Conservation (phyloP, 768 basidiomycete genomes). For the Lactarius sp. region DNA sequence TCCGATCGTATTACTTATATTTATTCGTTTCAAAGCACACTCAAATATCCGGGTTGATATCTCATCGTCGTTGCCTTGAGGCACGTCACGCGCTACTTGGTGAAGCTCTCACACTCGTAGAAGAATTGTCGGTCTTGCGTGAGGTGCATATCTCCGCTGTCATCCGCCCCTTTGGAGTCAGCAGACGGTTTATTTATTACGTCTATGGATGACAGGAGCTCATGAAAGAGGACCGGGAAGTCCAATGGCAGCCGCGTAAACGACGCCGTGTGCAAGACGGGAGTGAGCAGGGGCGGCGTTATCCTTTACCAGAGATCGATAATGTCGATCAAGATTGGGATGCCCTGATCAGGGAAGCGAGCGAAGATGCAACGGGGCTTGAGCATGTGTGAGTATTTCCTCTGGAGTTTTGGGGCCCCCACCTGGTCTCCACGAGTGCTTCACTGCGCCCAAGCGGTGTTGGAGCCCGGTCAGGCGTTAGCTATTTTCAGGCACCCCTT, state of each 20-base stretch:
- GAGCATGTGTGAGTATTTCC: constrained; percentile 29
- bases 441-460: neutral
- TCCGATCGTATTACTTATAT: constrained; percentile 28
- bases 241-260: constrained; percentile 20
- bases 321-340: constrained; percentile 24
- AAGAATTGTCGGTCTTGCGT: constrained; percentile 65
- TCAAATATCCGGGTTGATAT: constrained; percentile 31
- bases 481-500: constrained; percentile 30
- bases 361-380: constrained; percentile 20
- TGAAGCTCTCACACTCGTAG: constrained; percentile 56
- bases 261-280: constrained; percentile 21
- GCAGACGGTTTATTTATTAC: constrained; percentile 13
- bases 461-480: neutral
- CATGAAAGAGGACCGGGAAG: constrained; percentile 12
- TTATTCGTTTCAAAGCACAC: constrained; percentile 34
- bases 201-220: constrained; percentile 19
- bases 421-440: constrained; percentile 1
- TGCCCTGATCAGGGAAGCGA: constrained; percentile 19
- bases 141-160: constrained; percentile 42
- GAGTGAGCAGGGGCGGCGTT: constrained; percentile 16
- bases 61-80: constrained; percentile 38
- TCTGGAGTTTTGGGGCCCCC: constrained; percentile 27
- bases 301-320: constrained; percentile 21
- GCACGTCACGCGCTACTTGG: constrained; percentile 50
- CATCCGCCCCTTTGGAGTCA: constrained; percentile 7